Conservation (phyloP, 495 filamentous ascomycete species). For the Aspergillus ostianus region DNA sequence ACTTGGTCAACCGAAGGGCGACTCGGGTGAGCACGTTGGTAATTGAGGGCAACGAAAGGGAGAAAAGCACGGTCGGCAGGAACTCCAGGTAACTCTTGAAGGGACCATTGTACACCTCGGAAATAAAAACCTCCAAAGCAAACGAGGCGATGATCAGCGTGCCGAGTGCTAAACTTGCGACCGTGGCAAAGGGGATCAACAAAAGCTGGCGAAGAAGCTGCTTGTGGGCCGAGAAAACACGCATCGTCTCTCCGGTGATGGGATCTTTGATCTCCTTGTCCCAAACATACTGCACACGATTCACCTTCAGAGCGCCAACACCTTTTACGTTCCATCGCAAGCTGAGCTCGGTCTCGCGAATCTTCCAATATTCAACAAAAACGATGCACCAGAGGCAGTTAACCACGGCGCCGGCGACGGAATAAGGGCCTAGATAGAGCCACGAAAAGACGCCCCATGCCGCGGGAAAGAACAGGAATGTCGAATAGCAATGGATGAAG, state of each 20-base stretch:
- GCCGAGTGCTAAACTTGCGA: constrained; percentile 69
- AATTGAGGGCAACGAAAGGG: constrained; percentile 71
- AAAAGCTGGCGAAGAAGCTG: constrained; percentile 74
- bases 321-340: constrained; percentile 87
- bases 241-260: constrained; percentile 74
- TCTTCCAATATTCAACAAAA: constrained; percentile 96
- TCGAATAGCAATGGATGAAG: constrained; percentile 88
- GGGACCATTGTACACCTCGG: constrained; percentile 85
- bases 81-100: constrained; percentile 81
- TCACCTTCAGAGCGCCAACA: constrained; percentile 76
- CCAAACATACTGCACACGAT: constrained; percentile 71
- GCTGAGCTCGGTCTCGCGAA: constrained; percentile 86
- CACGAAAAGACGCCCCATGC: constrained; percentile 72
- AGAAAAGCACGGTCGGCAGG: constrained; percentile 80
- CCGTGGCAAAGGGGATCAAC: constrained; percentile 81
- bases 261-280: constrained; percentile 75
- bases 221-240: constrained; percentile 72
- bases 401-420: constrained; percentile 70
- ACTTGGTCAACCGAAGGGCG: constrained; percentile 74
- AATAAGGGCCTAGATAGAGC: constrained; percentile 79
- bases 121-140: constrained; percentile 88
- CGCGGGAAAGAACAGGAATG: constrained; percentile 79
- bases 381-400: constrained; percentile 81
- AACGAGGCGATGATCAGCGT: constrained; percentile 80
- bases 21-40: constrained; percentile 68